Evolutionary conservation across 805 yeast genomes (phyloP), one percentile per base, ranked within the genome.

Genomic region (Starmera dryadoides): DNA sequence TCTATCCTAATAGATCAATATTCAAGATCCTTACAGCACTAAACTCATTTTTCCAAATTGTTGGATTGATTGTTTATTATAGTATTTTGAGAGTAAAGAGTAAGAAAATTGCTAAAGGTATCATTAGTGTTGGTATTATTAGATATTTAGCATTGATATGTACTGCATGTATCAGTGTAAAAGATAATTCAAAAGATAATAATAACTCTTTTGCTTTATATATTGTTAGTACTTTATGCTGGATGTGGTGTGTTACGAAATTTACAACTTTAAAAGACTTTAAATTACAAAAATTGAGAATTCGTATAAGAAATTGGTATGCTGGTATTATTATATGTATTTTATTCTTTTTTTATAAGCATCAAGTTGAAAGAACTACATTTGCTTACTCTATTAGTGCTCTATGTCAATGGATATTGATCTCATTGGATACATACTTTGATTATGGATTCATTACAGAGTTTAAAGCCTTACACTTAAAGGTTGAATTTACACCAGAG

Each of bases 381-480:
- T 45, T 34, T 30, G 44, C 45, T 2, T 48, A 47, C 30, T 45
- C 50, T 0, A 14, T 43, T 9, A 47, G 52, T 18, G 34, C 50
- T 2, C 22, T 48, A 2, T 45, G 42, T 18, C 52, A 48, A 19
- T 48, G 52, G 52, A 2, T 25, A 0, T 17, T 42, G 22, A 30
- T 47, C 6, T 35, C 23, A 2, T 12, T 42, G 3, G 52, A 47
- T 28, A 39, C 43, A 11, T 35, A 22, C 12, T 47, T 42, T 33
- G 52, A 48, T 25, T 18, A 30, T 30, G 10, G 25, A 20, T 17
- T 32, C 17, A 16, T 4, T 4, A 12, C 32, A n/a, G 32, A 30
- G 32, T 30, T 30, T 5, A 30, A 16, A 30, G n/a, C 17, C 19
- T 15, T 30, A 17, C 12, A 15, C 6, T 30, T n/a, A 11, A 12